Conservation (phyloP, 192 early-diverging fungal genomes). For the Umbelopsis isabellina region DNA sequence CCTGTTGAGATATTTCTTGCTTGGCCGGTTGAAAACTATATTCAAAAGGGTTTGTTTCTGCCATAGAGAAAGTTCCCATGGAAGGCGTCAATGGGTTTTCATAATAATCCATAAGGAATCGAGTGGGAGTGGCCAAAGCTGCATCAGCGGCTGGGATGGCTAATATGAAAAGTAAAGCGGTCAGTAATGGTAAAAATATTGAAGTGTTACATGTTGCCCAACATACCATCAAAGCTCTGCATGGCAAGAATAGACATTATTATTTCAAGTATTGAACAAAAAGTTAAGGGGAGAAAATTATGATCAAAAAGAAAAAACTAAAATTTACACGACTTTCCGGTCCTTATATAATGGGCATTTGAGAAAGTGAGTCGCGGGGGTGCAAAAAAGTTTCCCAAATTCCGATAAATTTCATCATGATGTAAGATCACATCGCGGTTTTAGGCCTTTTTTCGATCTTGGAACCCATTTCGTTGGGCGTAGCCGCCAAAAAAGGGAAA, state of each 20-base stretch:
- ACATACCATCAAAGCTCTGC: conserved; percentile 12
- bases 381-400: neutral
- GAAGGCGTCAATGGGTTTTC: conserved; percentile 29
- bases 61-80: conserved; percentile 12
- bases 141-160: neutral
- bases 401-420: neutral
- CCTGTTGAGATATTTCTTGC: neutral
- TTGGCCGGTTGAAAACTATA: neutral
- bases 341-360: neutral
- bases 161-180: no score
- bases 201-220: no score
- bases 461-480: conserved; percentile 6
- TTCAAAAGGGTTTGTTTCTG: conserved; percentile 36
- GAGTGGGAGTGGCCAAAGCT: conserved; percentile 30
- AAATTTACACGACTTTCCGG: neutral
- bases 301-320: neutral
- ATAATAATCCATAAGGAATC: conserved; percentile 33
- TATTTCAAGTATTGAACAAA: neutral
- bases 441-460: conserved; percentile 4
- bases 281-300: neutral
- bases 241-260: conserved; percentile 1
- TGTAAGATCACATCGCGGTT: neutral
- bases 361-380: neutral
- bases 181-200: no score
- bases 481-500: neutral